Conservation (phyloP, 768 basidiomycete species). For the Boletus edulis region DNA sequence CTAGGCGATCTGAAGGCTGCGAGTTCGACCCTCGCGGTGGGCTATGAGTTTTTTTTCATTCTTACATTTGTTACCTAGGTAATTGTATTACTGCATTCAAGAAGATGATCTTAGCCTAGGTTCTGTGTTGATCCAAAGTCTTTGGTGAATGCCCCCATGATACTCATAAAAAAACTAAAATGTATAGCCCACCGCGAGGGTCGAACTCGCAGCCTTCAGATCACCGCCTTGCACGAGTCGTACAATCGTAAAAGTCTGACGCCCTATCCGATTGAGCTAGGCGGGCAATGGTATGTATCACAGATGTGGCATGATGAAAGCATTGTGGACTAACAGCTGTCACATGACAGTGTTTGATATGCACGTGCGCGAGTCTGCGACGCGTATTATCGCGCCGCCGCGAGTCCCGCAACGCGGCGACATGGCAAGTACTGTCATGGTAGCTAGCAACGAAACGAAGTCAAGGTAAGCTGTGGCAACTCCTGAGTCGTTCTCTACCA, state of each 20-base stretch:
- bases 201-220: constrained; percentile 88
- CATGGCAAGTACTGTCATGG: constrained; percentile 14
- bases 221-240: constrained; percentile 38
- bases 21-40: constrained; percentile 66
- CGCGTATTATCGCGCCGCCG: constrained; percentile 5
- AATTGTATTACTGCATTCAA: too few relatives aligned
- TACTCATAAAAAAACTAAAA: not conserved
- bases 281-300: constrained; percentile 39
- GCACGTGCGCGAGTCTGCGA: constrained; percentile 11
- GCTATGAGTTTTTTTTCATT: constrained; percentile 31
- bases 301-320: too few relatives aligned
- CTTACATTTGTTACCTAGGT: too few relatives aligned
- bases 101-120: too few relatives aligned
- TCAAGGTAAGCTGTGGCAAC: constrained; percentile 23
- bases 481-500: not conserved
- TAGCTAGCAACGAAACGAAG: constrained; percentile 50
- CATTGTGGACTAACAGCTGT: not conserved
- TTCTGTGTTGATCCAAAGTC: too few relatives aligned
- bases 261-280: constrained; percentile 71
- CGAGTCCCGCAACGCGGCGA: too few relatives aligned
- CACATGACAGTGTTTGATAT: constrained; percentile 18
- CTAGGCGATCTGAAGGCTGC: constrained; percentile 56
- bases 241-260: constrained; percentile 55
- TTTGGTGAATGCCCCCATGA: too few relatives aligned
- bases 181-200: constrained; percentile 76